phyloP scores from a whole-genome alignment of 139 green algal genomes.

The Marvania coccoides region DNA sequence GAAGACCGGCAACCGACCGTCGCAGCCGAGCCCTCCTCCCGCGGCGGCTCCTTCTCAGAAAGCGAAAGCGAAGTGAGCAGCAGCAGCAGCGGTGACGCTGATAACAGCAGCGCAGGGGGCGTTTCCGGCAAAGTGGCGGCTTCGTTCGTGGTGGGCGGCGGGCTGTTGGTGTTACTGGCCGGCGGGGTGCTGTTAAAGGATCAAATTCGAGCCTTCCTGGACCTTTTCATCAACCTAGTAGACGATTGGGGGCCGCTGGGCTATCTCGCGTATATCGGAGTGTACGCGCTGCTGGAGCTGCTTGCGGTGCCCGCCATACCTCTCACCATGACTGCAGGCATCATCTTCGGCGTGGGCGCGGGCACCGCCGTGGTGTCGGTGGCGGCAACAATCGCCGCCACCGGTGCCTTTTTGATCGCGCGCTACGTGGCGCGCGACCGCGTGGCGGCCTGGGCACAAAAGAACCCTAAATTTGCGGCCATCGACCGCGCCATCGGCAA shows the following conservation, averaged over 20 bases:
- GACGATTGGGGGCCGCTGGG: conserved; percentile 61
- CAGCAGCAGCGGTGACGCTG: not conserved
- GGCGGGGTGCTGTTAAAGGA: conserved; percentile 43
- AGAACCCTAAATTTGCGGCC: conserved; percentile 65
- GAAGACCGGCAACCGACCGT: no score
- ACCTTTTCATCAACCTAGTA: conserved; percentile 29
- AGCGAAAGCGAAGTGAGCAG: no score
- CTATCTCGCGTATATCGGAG: conserved; percentile 55
- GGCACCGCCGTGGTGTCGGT: conserved; percentile 73
- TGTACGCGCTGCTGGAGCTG: conserved; percentile 29
- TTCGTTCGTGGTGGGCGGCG: conserved; percentile 25
- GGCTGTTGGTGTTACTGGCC: conserved; percentile 38
- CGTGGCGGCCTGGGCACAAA: conserved; percentile 31
- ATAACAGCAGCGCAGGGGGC: not conserved
- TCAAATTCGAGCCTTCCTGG: conserved; percentile 37
- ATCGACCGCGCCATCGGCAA: conserved; percentile 85
- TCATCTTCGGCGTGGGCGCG: conserved; percentile 71
- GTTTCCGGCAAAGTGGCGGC: conserved; percentile 9
- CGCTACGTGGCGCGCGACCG: conserved; percentile 80
- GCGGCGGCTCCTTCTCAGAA: no score
- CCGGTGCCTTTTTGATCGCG: conserved; percentile 86
- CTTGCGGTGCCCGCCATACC: conserved; percentile 72
- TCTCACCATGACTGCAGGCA: conserved; percentile 82
- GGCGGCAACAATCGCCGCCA: conserved; percentile 63
- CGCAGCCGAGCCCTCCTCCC: no score